Base-by-base conservation (phyloP, 2,329 filamentous ascomycete species). In the Tothia fuscella region DNA sequence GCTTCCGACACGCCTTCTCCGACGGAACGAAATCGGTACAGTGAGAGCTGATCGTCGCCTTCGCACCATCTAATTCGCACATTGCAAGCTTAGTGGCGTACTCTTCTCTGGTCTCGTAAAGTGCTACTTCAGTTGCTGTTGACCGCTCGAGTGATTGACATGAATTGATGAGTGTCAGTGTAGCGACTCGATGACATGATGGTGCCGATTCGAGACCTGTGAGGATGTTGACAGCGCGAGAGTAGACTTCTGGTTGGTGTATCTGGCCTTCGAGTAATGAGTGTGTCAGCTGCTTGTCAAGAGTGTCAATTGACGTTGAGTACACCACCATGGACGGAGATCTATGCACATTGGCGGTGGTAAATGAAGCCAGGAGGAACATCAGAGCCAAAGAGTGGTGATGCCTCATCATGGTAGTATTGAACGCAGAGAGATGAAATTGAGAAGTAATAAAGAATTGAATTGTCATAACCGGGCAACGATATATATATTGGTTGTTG, bases 31-130 rank as follows among this genome's bases (percentile, higher is more conserved):
- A 45, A n/a, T 24, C 38, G n/a, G 20, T 28, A 28, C 43, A 45
- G 10, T 21, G n/a, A n/a, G 25, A 48, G 39, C 38, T 45, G 47
- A 48, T 38, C 25, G 30, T 36, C 48, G 46, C 39, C 52, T 56
- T 4, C 42, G 72, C 70, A 16, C 67, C 68, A 9, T 65, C 62
- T 6, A 80, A 63, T 51, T 81, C 77, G 49, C 78, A 82, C 6
- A 79, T 62, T 9, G 78, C 75, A 13, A 81, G 62, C 33, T 75
- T 70, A 6, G 72, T 71, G 2, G 76, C 75, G 47, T 78, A 81
- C 24, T 74, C 63, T 4, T 72, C 73, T 47, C 69, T 73, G 41
- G 59, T 50, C 10, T 54, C 54, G 29, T 60, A 58, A n/a, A 62
- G 46, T 7, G 55, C 49, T 4, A 50, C 46, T 28, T 59, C 56